These are phyloP conservation scores for Senna siamea DNA, from an alignment of 306 rosid genomes.

Conservation along the genomic window DNA sequence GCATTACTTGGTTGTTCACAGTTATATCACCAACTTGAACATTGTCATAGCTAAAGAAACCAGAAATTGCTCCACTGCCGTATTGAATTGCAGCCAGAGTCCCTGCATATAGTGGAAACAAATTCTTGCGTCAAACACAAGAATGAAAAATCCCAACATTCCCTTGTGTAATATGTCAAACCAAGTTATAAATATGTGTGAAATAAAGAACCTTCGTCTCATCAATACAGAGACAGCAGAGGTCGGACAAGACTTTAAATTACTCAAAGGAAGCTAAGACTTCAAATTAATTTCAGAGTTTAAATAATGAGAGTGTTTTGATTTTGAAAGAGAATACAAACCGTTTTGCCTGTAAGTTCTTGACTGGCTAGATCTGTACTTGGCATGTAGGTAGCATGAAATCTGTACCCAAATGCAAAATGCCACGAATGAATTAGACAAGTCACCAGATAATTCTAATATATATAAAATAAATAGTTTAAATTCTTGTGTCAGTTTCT, in stretches of 20 bases:
- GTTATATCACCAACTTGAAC: conserved; percentile 72
- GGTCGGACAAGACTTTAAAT: too few relatives aligned
- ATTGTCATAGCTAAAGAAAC: conserved; percentile 82
- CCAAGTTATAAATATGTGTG: too few relatives aligned
- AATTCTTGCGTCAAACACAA: neutral
- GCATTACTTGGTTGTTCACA: conserved; percentile 75
- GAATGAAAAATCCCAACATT: conserved; percentile 4
- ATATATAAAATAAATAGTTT: too few relatives aligned
- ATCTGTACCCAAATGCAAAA: conserved; percentile 57
- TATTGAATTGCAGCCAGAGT: conserved; percentile 81
- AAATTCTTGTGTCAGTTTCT: too few relatives aligned
- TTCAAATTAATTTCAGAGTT: too few relatives aligned
- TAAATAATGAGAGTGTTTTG: neutral
- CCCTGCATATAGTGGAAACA: conserved; percentile 50
- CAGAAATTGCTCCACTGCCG: conserved; percentile 85
- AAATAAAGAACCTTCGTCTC: too few relatives aligned
- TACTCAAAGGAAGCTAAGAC: too few relatives aligned
- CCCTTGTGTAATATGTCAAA: neutral
- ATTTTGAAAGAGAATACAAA: conserved; percentile 41
- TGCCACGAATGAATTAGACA: neutral
- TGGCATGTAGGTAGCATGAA: conserved; percentile 83
- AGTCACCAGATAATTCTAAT: too few relatives aligned
- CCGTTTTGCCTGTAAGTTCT: conserved; percentile 72
- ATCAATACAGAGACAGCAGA: too few relatives aligned
- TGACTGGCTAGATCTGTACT: conserved; percentile 67